Conservation (phyloP, 805 yeast genomes). For the Suhomyces xylopsoci region DNA sequence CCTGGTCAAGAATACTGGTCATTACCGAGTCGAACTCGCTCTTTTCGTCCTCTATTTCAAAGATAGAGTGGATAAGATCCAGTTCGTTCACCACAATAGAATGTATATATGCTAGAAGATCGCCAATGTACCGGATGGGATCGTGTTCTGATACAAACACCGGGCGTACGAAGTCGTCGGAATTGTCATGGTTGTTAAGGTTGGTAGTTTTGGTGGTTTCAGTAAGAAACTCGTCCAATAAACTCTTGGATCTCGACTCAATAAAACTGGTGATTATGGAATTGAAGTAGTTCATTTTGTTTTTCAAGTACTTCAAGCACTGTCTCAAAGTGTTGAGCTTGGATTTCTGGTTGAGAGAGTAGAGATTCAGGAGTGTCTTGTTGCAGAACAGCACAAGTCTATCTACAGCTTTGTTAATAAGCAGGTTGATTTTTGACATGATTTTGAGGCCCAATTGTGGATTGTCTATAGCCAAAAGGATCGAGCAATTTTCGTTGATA, state of each 20-base stretch:
- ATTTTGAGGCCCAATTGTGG: conserved; percentile 63
- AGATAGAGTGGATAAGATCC: conserved; percentile 66
- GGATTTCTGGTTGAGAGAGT: conserved; percentile 23
- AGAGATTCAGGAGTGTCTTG: conserved; percentile 30
- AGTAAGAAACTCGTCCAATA: conserved; percentile 66
- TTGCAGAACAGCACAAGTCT: conserved; percentile 29
- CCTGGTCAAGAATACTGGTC: conserved; percentile 43
- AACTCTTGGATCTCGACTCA: conserved; percentile 60
- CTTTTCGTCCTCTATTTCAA: conserved; percentile 28
- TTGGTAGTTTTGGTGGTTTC: conserved; percentile 3
- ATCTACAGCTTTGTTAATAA: conserved; percentile 42
- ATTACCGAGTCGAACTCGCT: conserved; percentile 29
- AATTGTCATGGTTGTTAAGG: background rate
- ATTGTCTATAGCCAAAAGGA: conserved; percentile 66
- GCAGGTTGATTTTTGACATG: conserved; percentile 52
- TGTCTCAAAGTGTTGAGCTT: conserved; percentile 27
- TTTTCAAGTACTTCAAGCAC: conserved; percentile 28
- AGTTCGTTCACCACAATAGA: conserved; percentile 82
- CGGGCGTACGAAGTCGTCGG: conserved; percentile 34
- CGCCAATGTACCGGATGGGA: conserved; percentile 80
- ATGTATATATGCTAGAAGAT: conserved; percentile 84
- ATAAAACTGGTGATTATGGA: conserved; percentile 60
- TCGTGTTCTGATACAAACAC: conserved; percentile 70
- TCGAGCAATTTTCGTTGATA: conserved; percentile 66
- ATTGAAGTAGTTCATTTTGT: conserved; percentile 51